Evolutionary conservation across 2,329 filamentous ascomycete species (phyloP), one percentile per base, ranked within the genome.

Genomic region (Gremmenia infestans): DNA sequence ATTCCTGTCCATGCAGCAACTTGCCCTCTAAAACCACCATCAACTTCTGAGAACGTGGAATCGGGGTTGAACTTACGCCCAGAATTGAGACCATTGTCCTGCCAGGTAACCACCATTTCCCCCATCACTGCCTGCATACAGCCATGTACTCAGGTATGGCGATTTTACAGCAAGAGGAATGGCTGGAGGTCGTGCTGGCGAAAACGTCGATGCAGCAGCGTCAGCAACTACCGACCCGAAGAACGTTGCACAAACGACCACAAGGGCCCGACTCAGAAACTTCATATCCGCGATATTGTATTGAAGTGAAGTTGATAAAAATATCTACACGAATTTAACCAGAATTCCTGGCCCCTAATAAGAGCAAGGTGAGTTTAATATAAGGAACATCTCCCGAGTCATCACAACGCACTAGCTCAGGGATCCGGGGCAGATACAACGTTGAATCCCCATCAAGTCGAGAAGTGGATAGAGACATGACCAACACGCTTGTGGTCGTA

Each of bases 91-190:
- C 86, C 86, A 91, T 66, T 83, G 72, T 2, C 87, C 86, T 0
- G 87, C 80, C 32, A 91, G 76, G 57, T 86, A 81, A 1, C 85
- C 86, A 36, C 84, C 83, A 65, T 86, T 82, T 9, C 81, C 80
- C 22, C 79, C 81, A 67, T 83, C 77, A 28, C 74, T 80, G 1
- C 84, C 85, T 9, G 79, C 83, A 55, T 80, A 72, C 43, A 87
- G 76, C 86, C 87, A 90, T 14, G 83, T 81, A 67, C 82, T 90
- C 15, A 92, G 72, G 63, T 92, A 93, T 0, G 89, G 89, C 9
- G 84, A 87, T 59, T 82, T 84, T 46, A 92, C 88, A 45, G 87
- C 87, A 36, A 93, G 72, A 12, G 89, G 88, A 28, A 88, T 76
- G 1, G 87, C 79, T 15, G 87, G 87, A 43, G 86, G 86, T 6